Base-by-base conservation (phyloP, 768 basidiomycete species). In the Kwoniella sp. region DNA sequence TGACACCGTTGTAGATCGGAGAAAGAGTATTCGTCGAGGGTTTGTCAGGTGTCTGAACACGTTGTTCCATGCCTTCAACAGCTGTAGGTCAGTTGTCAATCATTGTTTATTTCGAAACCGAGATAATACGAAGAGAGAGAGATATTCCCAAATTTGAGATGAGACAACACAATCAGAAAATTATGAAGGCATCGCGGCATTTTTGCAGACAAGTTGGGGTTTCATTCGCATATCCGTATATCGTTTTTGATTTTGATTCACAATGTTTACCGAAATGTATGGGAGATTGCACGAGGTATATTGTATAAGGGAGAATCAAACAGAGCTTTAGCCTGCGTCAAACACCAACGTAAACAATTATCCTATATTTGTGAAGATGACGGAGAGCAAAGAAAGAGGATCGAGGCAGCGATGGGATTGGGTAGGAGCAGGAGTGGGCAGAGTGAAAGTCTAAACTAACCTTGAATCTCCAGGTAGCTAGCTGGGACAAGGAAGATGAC, bases 401-500 rank as follows among this genome's bases (percentile, higher is more conserved):
- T 11, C 23, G 29, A 26, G 4, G n/a, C n/a, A 31, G 60, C 63
- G 65, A 65, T 55, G 61, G 56, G 20, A 22, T 20, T 30, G 37
- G 45, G 50, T 51, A 5, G 11, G 20, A 63, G 26, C 38, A 28
- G 55, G 58, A 69, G 61, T 71, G 63, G 65, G 53, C 2, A 50
- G 17, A 55, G 81, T 73, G 73, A 83, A 73, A 81, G 78, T 74
- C 22, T 50, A 31, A 61, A 95, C 94, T 95, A 89, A 95, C 95
- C 91, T 86, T 89, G 87, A 73, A 88, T 81, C 82, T 95, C 90
- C 79, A 99, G 80, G 80, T 98, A 98, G 22, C 88, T 87, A 26
- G 93, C 92, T 58, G 96, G 96, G 3, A 93, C 93, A 75, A 93
- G 88, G 82, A 90, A 91, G 58, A 96, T 87, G 66, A 88, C 81